Base-by-base conservation (phyloP, 495 filamentous ascomycete species). In the Neurospora sp. region DNA sequence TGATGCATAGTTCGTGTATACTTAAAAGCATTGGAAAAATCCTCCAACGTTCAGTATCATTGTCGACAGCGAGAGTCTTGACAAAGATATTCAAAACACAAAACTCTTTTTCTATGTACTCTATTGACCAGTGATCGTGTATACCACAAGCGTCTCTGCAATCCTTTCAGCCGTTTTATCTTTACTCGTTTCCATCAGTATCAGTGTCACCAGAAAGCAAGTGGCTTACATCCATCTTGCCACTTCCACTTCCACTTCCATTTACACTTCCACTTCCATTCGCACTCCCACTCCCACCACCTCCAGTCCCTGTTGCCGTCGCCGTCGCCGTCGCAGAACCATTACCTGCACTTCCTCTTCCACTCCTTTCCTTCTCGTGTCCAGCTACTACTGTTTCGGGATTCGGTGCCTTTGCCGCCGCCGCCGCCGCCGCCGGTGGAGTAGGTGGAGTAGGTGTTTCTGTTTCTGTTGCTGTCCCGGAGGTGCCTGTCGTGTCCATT, bases 201-300 rank as follows among this genome's bases (percentile, higher is more conserved):
- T 75, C 70, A 24, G 40, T 71, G 19, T 73, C 34, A 36, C 39
- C 37, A 8, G 72, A 77, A 21, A 78, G 54, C 62, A 79, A 36
- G 36, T 74, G 72, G 70, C 74, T 77, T 4, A 77, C 76, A 37
- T 77, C 74, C 76, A 76, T 79, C 70, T 77, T 77, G 2, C 73
- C 73, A 42, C 24, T 70, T 9, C 54, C 69, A 19, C 48, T 36
- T 34, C 28, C 40, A 39, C 34, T 39, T 37, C 34, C 17, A 45
- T 42, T 28, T 13, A 69, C 24, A 19, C 8, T 8, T n/a, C 17
- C 40, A 24, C 10, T 45, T 7, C 17, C 42, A n/a, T 6, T 43
- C 4, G 5, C 42, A 43, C 39, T 5, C 3, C 39, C 39, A 17
- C 15, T 13, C 11, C 0, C 39, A 17, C 39, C 19, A n/a, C 42